Base-by-base conservation (phyloP, 1,139 yeast species). In the Sugiyamaella grinbergsii region DNA sequence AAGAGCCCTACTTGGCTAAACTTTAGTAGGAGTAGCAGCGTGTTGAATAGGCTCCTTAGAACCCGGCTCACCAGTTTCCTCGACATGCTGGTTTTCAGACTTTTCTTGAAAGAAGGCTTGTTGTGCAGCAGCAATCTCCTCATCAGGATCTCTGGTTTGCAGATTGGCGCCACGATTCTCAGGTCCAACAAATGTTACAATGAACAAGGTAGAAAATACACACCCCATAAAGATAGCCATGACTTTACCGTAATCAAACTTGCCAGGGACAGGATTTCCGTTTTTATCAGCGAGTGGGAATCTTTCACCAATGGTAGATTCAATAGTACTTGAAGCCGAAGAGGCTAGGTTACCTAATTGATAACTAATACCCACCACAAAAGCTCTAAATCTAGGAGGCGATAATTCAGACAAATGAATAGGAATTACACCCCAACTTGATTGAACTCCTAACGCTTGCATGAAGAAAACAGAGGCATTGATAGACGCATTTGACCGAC, bases 361-460 rank as follows among this genome's bases (percentile, higher is more conserved):
- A 64, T 87, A 87, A 22, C 90, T 76, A 48, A 81, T 78, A 64
- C 95, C 95, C 43, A 80, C 81, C 47, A 84, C 82, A 58, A 85
- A 82, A 2, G 91, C 75, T 66, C 86, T 77, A 70, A 82, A 83
- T 58, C 83, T 82, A 20, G 91, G 93, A 42, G 84, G 84, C n/a
- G 93, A 79, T 57, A 87, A 75, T 69, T 86, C 95, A 1, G 87
- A 76, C 47, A 86, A 73, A 67, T 85, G 89, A 56, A 85, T 79
- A 50, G 95, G 95, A 58, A 85, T 77, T 42, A 85, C 86, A 60
- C 95, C 94, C 90, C 95, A 88, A 15, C 89, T 85, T 58, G 95
- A 95, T 69, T 86, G 95, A 45, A 87, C 93, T 59, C 82, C 82
- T 62, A 83, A 81, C 16, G 47, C 47, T 68, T 88, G 95, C 61